phyloP scores from a whole-genome alignment of 1,284 basidiomycete genomes.

The Pyrrhoderma lamaoense region DNA sequence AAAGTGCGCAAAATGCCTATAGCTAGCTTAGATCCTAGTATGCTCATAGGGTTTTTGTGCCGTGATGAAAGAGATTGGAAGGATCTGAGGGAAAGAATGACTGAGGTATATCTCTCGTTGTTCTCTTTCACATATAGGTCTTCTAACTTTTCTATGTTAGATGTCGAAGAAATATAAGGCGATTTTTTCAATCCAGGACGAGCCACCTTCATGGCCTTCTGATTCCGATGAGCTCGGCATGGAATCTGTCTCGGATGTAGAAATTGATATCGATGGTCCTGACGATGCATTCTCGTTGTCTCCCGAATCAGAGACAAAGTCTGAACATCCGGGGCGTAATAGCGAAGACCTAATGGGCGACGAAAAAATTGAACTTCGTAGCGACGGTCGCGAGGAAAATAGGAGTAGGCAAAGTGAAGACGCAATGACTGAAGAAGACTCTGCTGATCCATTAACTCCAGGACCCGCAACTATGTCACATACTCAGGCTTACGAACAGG shows the following conservation, averaged over 20 bases:
- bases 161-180: slow-evolving; percentile 56
- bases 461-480: slow-evolving; percentile 33
- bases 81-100: slow-evolving; percentile 70
- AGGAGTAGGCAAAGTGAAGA: slow-evolving; percentile 27
- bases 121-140: neutral
- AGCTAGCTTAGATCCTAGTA: slow-evolving; percentile 89
- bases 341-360: too few species aligned
- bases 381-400: slow-evolving; percentile 1
- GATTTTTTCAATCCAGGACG: slow-evolving; percentile 80
- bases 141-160: slow-evolving; percentile 19
- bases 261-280: slow-evolving; percentile 44
- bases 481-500: slow-evolving; percentile 23
- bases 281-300: slow-evolving; percentile 36
- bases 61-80: slow-evolving; percentile 77
- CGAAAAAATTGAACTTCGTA: too few species aligned
- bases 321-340: too few species aligned
- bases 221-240: slow-evolving; percentile 73
- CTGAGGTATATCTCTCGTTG: slow-evolving; percentile 40
- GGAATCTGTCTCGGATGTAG: slow-evolving; percentile 73
- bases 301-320: slow-evolving; percentile 28
- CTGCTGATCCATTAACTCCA: slow-evolving; percentile 57
- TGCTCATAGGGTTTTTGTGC: slow-evolving; percentile 91
- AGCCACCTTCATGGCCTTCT: slow-evolving; percentile 75
- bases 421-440: slow-evolving; percentile 60
- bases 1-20: slow-evolving; percentile 90